These are phyloP conservation scores for Didymella keratinophila DNA, from an alignment of 2,329 filamentous ascomycete genomes.

Conservation along the genomic window DNA sequence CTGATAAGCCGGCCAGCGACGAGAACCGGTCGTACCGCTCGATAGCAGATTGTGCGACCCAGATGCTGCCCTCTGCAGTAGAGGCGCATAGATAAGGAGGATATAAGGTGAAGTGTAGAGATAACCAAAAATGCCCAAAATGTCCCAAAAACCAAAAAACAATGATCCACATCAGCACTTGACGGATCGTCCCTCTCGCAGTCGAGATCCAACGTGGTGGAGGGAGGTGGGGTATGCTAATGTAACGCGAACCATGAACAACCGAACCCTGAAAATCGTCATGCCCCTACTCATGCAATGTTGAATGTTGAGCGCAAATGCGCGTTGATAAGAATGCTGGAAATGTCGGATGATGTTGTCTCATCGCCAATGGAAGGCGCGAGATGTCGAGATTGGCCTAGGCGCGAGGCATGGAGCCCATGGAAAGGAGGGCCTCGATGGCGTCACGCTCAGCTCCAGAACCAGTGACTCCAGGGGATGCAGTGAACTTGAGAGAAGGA, in stretches of 20 bases:
- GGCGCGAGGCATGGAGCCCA: slow-evolving; percentile 67
- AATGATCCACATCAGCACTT: slow-evolving; percentile 52
- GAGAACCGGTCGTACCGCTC: not conserved
- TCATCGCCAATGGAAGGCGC: not conserved
- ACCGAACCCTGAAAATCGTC: slow-evolving; percentile 4
- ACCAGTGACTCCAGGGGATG: slow-evolving; percentile 36
- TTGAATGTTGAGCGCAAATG: slow-evolving; percentile 6
- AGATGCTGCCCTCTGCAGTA: slow-evolving; percentile 11
- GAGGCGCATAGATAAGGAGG: slow-evolving; percentile 20
- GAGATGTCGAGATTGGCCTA: slow-evolving; percentile 36
- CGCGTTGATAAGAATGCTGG: slow-evolving; percentile 4
- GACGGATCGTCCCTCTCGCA: slow-evolving; percentile 44
- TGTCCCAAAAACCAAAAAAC: slow-evolving; percentile 11
- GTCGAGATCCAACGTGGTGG: slow-evolving; percentile 36
- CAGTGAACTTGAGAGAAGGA: slow-evolving; percentile 29
- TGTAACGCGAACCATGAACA: slow-evolving; percentile 31
- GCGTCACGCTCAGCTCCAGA: slow-evolving; percentile 74
- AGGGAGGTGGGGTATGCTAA: slow-evolving; percentile 29
- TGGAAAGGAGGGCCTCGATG: slow-evolving; percentile 79
- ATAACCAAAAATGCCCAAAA: slow-evolving; percentile 27
- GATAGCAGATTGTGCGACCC: not conserved
- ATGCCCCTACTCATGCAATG: slow-evolving; percentile 20
- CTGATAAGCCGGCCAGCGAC: slow-evolving; percentile 6
- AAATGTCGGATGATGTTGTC: slow-evolving; percentile 3
- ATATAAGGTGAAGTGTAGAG: slow-evolving; percentile 31